Evolutionary conservation across 495 filamentous ascomycete species (phyloP).

Genomic region (Penicillium angulare): DNA sequence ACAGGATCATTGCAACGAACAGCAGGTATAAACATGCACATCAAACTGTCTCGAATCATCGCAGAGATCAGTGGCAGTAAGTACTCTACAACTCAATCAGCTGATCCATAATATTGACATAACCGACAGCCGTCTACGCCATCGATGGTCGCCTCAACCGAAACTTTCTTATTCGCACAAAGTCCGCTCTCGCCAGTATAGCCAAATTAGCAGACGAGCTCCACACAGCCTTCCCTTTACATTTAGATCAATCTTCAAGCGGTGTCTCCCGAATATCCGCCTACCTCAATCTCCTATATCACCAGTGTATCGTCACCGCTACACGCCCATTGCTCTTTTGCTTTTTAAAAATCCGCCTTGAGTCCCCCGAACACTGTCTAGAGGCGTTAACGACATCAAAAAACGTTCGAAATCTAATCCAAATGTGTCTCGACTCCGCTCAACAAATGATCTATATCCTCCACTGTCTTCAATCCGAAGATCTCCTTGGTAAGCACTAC

Average conservation of each 20-base stretch:
- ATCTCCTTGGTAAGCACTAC: slow-evolving; percentile 34
- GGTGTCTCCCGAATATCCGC: slow-evolving; percentile 41
- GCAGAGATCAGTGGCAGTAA: slow-evolving; percentile 41
- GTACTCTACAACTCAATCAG: not conserved
- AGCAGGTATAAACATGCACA: slow-evolving; percentile 38
- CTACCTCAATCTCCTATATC: slow-evolving; percentile 44
- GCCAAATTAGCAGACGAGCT: slow-evolving; percentile 39
- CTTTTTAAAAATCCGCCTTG: slow-evolving; percentile 1
- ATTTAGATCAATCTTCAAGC: slow-evolving; percentile 30
- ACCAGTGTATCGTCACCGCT: slow-evolving; percentile 44
- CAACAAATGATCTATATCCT: slow-evolving; percentile 43
- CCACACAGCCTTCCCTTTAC: slow-evolving; percentile 30
- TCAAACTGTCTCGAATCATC: slow-evolving; percentile 41
- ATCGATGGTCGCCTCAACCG: slow-evolving; percentile 40
- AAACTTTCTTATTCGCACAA: slow-evolving; percentile 39
- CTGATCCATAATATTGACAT: not conserved
- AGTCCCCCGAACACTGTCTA: not conserved
- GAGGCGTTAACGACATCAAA: not conserved
- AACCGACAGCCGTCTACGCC: slow-evolving; percentile 40
- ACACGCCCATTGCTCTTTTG: slow-evolving; percentile 2
- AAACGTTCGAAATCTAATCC: not conserved
- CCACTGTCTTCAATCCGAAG: slow-evolving; percentile 34
- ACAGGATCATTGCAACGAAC: slow-evolving; percentile 31
- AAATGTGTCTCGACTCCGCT: slow-evolving; percentile 29
- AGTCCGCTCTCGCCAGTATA: slow-evolving; percentile 37